phyloP scores from a whole-genome alignment of 1,139 yeast species.

The Arxiozyma slooffiae region DNA sequence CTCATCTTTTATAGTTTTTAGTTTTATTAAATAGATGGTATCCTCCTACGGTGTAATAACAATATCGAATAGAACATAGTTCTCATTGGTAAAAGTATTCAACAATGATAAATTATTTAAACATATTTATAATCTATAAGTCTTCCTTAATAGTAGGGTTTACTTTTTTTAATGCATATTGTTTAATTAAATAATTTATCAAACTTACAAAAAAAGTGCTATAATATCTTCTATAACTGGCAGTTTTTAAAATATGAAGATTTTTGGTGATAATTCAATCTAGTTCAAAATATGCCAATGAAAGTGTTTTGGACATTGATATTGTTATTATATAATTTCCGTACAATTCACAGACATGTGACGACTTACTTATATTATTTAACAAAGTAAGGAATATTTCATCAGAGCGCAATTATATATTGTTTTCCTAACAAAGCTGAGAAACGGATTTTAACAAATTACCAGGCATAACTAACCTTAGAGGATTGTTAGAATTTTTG shows the following conservation, averaged over 20 bases:
- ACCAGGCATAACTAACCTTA: slow-evolving; percentile 41
- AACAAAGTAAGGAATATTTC: slow-evolving; percentile 40
- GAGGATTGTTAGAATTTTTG: slow-evolving; percentile 50
- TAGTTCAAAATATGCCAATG: slow-evolving; percentile 46
- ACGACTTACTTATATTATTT: slow-evolving; percentile 26
- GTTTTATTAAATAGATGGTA: slow-evolving; percentile 38
- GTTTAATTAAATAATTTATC: slow-evolving; percentile 42
- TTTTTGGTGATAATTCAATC: slow-evolving; percentile 45
- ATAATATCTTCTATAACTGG: slow-evolving; percentile 41
- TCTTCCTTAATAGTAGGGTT: slow-evolving; percentile 32
- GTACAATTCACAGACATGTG: slow-evolving; percentile 38
- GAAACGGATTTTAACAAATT: slow-evolving; percentile 33
- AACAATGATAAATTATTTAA: slow-evolving; percentile 32
- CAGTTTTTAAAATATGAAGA: slow-evolving; percentile 28
- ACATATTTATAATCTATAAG: slow-evolving; percentile 36
- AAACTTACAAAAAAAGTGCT: slow-evolving; percentile 44
- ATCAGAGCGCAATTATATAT: slow-evolving; percentile 39
- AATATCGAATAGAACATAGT: slow-evolving; percentile 34
- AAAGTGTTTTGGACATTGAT: slow-evolving; percentile 47
- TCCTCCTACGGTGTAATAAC: slow-evolving; percentile 41
- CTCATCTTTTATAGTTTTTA: slow-evolving; percentile 31
- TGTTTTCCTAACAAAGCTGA: slow-evolving; percentile 33
- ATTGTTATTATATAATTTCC: slow-evolving; percentile 41
- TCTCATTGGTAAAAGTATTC: slow-evolving; percentile 31
- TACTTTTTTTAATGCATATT: slow-evolving; percentile 36